Evolutionary conservation across 2,329 filamentous ascomycete genomes (phyloP).

Genomic region (Uncinocarpus reesii): DNA sequence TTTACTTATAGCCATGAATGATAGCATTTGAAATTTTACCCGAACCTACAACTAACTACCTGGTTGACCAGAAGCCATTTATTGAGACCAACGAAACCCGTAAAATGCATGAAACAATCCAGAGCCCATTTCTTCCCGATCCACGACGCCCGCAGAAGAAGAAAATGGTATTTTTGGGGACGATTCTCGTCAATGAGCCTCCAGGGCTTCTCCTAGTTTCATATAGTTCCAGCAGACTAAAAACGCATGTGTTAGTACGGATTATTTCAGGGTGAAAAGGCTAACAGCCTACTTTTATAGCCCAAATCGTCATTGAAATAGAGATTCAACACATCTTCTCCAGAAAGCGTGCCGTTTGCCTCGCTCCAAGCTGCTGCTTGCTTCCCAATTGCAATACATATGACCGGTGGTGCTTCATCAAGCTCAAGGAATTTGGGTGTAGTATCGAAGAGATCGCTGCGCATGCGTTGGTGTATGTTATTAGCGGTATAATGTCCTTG

Average conservation of each 20-base stretch:
- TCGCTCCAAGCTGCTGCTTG: slow-evolving; percentile 53
- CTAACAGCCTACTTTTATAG: slow-evolving; percentile 33
- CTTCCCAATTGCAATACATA: slow-evolving; percentile 58
- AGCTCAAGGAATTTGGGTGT: slow-evolving; percentile 41
- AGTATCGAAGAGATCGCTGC: slow-evolving; percentile 21
- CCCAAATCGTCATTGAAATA: slow-evolving; percentile 59
- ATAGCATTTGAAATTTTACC: neutral
- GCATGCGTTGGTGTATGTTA: slow-evolving; percentile 54
- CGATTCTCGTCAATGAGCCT: neutral
- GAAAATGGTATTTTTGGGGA: too few relatives aligned
- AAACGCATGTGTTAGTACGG: neutral
- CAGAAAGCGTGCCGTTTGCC: slow-evolving; percentile 46
- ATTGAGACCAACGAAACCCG: neutral
- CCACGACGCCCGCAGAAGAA: neutral
- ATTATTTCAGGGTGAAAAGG: neutral
- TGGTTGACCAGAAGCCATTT: too few relatives aligned
- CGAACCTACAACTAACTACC: neutral
- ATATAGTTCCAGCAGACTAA: slow-evolving; percentile 28
- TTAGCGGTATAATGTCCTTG: slow-evolving; percentile 54
- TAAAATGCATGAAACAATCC: neutral
- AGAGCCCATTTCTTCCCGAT: neutral
- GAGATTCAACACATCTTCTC: slow-evolving; percentile 50
- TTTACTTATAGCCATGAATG: neutral
- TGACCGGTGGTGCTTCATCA: slow-evolving; percentile 49
- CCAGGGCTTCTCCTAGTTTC: slow-evolving; percentile 12